These are phyloP conservation scores for Fomitopsis serialis DNA, from an alignment of 768 basidiomycete genomes.

Conservation along the genomic window DNA sequence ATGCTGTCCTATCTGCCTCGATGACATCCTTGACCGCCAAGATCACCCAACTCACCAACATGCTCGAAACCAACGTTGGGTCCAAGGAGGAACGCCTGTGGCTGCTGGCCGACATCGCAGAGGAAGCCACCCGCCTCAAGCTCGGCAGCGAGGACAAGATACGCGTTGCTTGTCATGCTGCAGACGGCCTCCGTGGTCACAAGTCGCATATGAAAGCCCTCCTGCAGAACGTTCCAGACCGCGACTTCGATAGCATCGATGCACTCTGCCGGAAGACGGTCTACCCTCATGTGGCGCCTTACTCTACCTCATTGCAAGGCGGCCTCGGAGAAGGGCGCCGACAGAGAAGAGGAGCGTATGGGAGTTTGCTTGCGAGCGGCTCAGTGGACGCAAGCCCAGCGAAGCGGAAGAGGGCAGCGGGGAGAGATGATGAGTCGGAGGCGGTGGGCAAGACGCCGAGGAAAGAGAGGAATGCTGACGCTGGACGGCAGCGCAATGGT, in stretches of 20 bases:
- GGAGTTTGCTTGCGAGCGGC: constrained; percentile 40
- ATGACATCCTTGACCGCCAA: constrained; percentile 77
- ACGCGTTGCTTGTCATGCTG: constrained; percentile 85
- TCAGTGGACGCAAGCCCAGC: constrained; percentile 56
- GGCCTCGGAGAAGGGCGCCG: constrained; percentile 55
- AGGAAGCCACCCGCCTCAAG: constrained; percentile 87
- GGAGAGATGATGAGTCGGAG: constrained; percentile 64
- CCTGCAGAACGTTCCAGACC: constrained; percentile 57
- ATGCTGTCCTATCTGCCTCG: constrained; percentile 91
- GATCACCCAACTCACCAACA: constrained; percentile 65
- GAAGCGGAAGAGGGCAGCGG: constrained; percentile 52
- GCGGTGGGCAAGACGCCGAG: constrained; percentile 48
- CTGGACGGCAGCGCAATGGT: constrained; percentile 42
- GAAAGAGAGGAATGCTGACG: constrained; percentile 50
- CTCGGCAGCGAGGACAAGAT: constrained; percentile 98
- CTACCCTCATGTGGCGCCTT: constrained; percentile 71
- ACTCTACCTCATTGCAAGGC: constrained; percentile 57
- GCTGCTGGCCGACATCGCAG: constrained; percentile 88
- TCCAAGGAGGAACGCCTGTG: constrained; percentile 73
- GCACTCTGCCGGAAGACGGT: constrained; percentile 56
- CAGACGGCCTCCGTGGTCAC: constrained; percentile 77
- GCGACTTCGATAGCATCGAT: constrained; percentile 37
- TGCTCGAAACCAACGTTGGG: constrained; percentile 62
- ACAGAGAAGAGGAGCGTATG: constrained; percentile 45
- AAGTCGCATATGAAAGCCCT: constrained; percentile 55